A percentile compares a stretch with the other conserved stretches of the same genome.
Evolutionary conservation across 2,329 filamentous ascomycete species (phyloP).

Genomic region (Metarhizium guizhouense): DNA sequence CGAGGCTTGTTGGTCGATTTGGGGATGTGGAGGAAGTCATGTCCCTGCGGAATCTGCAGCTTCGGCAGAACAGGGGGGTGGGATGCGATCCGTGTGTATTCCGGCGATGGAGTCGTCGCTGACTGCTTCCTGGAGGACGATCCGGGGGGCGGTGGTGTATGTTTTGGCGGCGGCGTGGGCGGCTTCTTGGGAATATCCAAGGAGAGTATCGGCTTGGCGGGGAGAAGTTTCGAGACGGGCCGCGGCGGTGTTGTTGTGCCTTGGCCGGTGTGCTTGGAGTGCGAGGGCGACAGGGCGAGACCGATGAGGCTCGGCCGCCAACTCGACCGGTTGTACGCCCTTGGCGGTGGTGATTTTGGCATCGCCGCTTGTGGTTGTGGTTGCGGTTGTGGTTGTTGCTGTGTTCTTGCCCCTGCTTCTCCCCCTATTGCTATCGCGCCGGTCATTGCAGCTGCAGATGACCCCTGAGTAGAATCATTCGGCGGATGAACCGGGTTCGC

Average conservation of each 20-base stretch:
- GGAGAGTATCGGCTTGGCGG: constrained; percentile 35
- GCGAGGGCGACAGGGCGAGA: constrained; percentile 31
- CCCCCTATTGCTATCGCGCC: neutral
- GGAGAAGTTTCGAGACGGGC: constrained; percentile 34
- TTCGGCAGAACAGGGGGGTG: constrained; percentile 16
- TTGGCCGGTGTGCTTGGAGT: constrained; percentile 9
- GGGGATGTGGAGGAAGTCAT: neutral
- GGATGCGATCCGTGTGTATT: constrained; percentile 9
- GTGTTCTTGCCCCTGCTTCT: neutral
- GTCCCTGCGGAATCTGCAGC: constrained; percentile 18
- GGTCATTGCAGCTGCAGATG: neutral
- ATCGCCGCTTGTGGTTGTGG: neutral
- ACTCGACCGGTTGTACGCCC: constrained; percentile 19
- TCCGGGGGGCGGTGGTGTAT: neutral
- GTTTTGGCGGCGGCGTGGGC: neutral
- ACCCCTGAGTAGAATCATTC: constrained; percentile 9
- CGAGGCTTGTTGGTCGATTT: constrained; percentile 13
- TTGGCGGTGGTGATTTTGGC: constrained; percentile 12
- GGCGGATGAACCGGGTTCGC: constrained; percentile 14
- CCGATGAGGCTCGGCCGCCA: constrained; percentile 32
- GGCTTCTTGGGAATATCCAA: constrained; percentile 3
- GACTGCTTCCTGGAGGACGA: neutral
- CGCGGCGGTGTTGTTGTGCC: constrained; percentile 18
- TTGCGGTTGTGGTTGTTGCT: neutral
- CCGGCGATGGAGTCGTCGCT: constrained; percentile 5